These are phyloP conservation scores for Fomitopsis pinicola DNA, from an alignment of 1,284 basidiomycete species.

Conservation along the genomic window DNA sequence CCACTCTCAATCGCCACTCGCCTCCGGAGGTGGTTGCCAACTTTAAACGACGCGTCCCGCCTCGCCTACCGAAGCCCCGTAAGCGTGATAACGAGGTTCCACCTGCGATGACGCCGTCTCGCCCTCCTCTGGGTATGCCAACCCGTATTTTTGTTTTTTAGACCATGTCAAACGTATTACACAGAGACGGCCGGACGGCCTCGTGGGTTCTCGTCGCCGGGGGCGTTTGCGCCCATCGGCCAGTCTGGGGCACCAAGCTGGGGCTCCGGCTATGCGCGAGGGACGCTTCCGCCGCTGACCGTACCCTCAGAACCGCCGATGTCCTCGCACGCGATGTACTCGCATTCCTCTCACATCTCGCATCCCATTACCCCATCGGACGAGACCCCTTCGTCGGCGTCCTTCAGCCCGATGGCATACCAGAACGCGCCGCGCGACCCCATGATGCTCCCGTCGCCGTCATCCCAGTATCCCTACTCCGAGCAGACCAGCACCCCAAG, in stretches of 20 bases:
- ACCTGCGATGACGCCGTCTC: conserved; percentile 60
- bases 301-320: conserved; percentile 70
- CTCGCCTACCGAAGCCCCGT: conserved; percentile 76
- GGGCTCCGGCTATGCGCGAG: conserved; percentile 56
- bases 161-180: neutral
- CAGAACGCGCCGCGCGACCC: conserved; percentile 37
- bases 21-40: conserved; percentile 82
- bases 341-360: conserved; percentile 49
- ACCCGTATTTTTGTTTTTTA: conserved; percentile 42
- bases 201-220: conserved; percentile 77
- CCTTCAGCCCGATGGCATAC: conserved; percentile 50
- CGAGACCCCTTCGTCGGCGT: conserved; percentile 55
- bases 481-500: conserved; percentile 39
- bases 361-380: conserved; percentile 64
- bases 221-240: conserved; percentile 65
- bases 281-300: conserved; percentile 73
- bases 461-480: conserved; percentile 54
- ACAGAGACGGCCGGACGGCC: conserved; percentile 34
- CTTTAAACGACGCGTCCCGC: conserved; percentile 91
- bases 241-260: conserved; percentile 52
- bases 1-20: conserved; percentile 83
- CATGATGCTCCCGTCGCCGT: conserved; percentile 41
- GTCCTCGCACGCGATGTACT: conserved; percentile 52
- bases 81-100: conserved; percentile 64
- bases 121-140: conserved; percentile 65